Conservation (phyloP, 129 eudicot genomes). For the Erigeron canadensis region DNA sequence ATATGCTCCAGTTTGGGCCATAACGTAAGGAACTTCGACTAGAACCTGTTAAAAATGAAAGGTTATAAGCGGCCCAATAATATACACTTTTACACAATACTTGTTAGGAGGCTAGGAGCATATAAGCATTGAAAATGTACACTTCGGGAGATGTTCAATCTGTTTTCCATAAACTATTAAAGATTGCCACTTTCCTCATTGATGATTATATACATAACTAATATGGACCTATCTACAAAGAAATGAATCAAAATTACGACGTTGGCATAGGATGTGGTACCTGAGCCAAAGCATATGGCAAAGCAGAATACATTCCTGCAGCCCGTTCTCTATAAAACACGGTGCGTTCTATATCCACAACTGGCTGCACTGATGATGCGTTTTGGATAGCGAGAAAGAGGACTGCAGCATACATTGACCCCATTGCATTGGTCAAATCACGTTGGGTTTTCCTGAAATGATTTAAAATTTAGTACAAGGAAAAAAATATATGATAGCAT, state of each 20-base stretch:
- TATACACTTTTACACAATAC: no score
- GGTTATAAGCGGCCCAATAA: no score
- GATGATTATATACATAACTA: not conserved
- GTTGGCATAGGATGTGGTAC: conserved; percentile 7
- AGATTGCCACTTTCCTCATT: not conserved
- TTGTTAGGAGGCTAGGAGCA: not conserved
- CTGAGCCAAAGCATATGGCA: conserved; percentile 55
- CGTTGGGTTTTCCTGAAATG: conserved; percentile 27
- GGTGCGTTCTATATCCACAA: conserved; percentile 49
- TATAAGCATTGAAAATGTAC: not conserved
- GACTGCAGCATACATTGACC: conserved; percentile 50
- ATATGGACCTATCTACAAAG: not conserved
- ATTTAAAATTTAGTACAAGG: not conserved
- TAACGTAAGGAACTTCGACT: conserved; percentile 42
- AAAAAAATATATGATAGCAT: not conserved
- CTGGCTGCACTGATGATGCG: conserved; percentile 45
- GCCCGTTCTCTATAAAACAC: conserved; percentile 59
- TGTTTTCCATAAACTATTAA: not conserved
- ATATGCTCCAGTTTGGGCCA: conserved; percentile 36
- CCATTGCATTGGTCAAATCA: conserved; percentile 52
- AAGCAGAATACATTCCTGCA: conserved; percentile 56
- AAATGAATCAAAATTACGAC: not conserved
- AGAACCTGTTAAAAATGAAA: conserved; percentile 33
- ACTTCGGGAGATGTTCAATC: not conserved
- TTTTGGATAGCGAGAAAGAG: conserved; percentile 43